Conservation (phyloP, 2,329 filamentous ascomycete species). For the Balansia obtecta region DNA sequence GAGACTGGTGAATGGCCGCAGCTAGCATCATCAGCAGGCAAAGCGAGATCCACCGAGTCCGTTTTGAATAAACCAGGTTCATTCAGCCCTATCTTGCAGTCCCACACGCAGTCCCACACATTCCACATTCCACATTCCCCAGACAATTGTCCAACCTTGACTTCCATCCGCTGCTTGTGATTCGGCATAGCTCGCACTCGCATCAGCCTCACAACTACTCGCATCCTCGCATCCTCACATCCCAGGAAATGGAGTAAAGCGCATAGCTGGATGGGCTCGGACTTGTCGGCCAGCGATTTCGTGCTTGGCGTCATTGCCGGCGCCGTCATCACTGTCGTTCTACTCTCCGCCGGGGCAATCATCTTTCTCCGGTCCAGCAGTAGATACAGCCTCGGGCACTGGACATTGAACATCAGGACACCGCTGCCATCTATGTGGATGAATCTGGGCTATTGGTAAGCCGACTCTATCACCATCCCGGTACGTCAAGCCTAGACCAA, state of each 20-base stretch:
- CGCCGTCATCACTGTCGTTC: conserved; percentile 9
- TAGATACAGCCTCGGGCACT: conserved; percentile 41
- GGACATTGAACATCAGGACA: conserved; percentile 37
- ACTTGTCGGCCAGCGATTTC: conserved; percentile 13
- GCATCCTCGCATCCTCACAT: no score
- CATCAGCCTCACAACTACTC: not conserved
- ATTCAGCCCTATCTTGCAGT: no score
- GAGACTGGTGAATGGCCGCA: no score
- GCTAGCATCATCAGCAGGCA: no score
- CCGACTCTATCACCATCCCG: no score
- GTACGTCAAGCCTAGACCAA: conserved; percentile 2
- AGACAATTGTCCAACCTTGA: no score
- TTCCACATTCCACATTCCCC: no score
- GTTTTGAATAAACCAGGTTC: no score
- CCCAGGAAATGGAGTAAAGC: not conserved
- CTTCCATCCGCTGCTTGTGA: no score
- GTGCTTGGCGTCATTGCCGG: conserved; percentile 17
- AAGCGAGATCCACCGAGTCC: no score
- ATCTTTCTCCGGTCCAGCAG: conserved; percentile 16
- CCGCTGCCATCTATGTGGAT: conserved; percentile 45
- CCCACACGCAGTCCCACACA: no score
- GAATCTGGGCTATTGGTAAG: conserved; percentile 50
- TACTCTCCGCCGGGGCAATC: conserved; percentile 9
- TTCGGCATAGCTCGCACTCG: no score
- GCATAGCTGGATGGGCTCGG: not conserved